Evolutionary conservation across 225 moss, liverwort and hornwort species (phyloP), one percentile per base, ranked within the genome.

Genomic region (Climacium dendroides): DNA sequence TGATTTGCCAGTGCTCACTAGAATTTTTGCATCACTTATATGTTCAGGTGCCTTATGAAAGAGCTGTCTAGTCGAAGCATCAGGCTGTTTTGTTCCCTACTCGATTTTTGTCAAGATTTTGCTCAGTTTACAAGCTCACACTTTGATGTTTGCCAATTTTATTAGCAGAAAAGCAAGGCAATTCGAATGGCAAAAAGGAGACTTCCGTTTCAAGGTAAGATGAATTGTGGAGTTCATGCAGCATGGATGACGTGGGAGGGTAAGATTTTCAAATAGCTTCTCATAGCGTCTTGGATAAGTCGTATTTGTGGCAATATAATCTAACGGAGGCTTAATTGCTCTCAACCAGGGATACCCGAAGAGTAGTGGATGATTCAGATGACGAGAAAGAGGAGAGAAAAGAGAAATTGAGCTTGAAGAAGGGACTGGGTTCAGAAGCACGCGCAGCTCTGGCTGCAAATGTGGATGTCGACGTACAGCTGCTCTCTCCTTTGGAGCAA

Each of bases 401-500:
- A 86, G 96, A 96, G 86, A 99, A 96, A 89, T 86, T 99, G 63
- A 92, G 73, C 67, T 92, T 99, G 80, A 99, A 95, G 89, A 96
- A 83, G 87, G 99, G 97, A 53, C 78, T 96, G 59, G 97, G 98
- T 62, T 99, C 98, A 67, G 93, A 95, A 92, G 98, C 96, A 43
- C 96, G 95, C 35, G 95, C 96, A 78, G 94, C 92, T 59, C 82
- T 95, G 74, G 94, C 88, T 89, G 86, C 95, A 54, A 93, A 92
- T 55, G 89, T 93, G 85, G 97, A 99, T 91, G 82, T 85, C 62
- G 99, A 99, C 86, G 90, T 94, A 85, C 96, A 99, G 88, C 89
- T 99, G 73, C 89, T 99, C 32, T 94, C 92, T 84, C 97, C 99
- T 32, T 94, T 96, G 87, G 96, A 99, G 89, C 97, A 99, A 86